phyloP scores from a whole-genome alignment of 179 eudicot species.

The Pouteria campechiana region DNA sequence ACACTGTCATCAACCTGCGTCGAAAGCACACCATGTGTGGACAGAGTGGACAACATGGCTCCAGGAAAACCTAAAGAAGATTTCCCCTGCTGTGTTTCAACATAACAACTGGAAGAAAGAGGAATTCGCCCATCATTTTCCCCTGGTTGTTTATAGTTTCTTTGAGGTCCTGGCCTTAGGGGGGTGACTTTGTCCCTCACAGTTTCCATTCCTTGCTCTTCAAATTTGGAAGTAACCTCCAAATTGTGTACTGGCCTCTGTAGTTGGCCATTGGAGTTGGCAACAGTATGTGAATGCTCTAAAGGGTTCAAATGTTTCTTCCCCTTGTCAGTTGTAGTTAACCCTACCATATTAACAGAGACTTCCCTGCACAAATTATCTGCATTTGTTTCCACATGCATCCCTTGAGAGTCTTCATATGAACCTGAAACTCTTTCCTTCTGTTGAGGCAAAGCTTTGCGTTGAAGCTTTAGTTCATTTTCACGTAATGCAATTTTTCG shows the following conservation, averaged over 20 bases:
- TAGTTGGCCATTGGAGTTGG: constrained; percentile 7
- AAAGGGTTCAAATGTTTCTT: constrained; percentile 33
- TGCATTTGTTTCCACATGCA: constrained; percentile 9
- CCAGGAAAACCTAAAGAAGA: not conserved
- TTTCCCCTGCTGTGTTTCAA: not conserved
- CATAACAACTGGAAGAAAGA: not conserved
- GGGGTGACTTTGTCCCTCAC: constrained; percentile 7
- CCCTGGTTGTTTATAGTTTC: constrained; percentile 1
- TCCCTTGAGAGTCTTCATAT: constrained; percentile 11
- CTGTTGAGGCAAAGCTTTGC: constrained; percentile 25
- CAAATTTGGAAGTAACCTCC: constrained; percentile 4
- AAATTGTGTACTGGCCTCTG: constrained; percentile 4
- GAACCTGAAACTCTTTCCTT: constrained; percentile 21
- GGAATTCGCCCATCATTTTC: constrained; percentile 15
- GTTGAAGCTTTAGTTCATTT: constrained; percentile 49
- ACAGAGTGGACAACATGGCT: not conserved
- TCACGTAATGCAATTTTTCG: constrained; percentile 55
- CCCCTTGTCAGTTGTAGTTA: constrained; percentile 28
- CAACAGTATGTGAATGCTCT: constrained; percentile 10
- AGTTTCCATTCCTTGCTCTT: constrained; percentile 10
- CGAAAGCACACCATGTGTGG: not conserved
- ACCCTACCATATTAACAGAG: constrained; percentile 13
- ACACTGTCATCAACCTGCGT: constrained; percentile 35
- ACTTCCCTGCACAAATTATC: constrained; percentile 16
- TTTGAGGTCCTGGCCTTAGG: constrained; percentile 6